Conservation (phyloP, 2,329 filamentous ascomycete genomes). For the Fusarium sp. region DNA sequence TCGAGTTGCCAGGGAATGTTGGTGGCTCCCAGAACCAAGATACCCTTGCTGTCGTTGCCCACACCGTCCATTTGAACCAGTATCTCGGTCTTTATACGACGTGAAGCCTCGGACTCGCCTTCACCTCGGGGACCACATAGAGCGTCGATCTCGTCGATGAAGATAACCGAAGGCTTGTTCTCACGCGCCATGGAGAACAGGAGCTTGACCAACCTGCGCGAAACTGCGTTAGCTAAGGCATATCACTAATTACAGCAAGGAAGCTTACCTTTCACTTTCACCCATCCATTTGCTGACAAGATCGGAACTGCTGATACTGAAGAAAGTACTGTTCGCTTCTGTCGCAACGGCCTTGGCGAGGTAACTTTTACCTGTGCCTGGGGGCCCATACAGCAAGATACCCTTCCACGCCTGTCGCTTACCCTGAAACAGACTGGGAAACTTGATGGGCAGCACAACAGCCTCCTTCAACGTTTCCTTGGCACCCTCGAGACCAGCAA, state of each 20-base stretch:
- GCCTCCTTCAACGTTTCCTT: conserved; percentile 99
- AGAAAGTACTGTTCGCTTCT: conserved; percentile 98
- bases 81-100: conserved; percentile 98
- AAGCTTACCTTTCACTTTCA: conserved; percentile 87
- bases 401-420: conserved; percentile 99
- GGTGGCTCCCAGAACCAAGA: conserved; percentile 93
- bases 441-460: conserved; percentile 97
- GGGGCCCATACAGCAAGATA: conserved; percentile 94
- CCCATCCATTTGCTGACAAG: conserved; percentile 99
- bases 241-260: not conserved
- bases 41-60: conserved; percentile 92
- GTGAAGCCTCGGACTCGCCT: conserved; percentile 96
- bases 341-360: conserved; percentile 97
- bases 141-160: conserved; percentile 98
- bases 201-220: conserved; percentile 85
- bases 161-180: conserved; percentile 98
- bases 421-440: conserved; percentile 93
- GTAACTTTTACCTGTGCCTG: conserved; percentile 97
- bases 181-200: conserved; percentile 98
- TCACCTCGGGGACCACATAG: conserved; percentile 92
- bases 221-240: conserved; percentile 34
- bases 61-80: conserved; percentile 99
- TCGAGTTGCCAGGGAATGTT: conserved; percentile 99
- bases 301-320: conserved; percentile 97
- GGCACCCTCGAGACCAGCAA: conserved; percentile 90